Percentiles rank a stretch among this genome's conserved stretches.
phyloP scores from a whole-genome alignment of 1,284 basidiomycete species.

The Sanguinoderma infundibulare region DNA sequence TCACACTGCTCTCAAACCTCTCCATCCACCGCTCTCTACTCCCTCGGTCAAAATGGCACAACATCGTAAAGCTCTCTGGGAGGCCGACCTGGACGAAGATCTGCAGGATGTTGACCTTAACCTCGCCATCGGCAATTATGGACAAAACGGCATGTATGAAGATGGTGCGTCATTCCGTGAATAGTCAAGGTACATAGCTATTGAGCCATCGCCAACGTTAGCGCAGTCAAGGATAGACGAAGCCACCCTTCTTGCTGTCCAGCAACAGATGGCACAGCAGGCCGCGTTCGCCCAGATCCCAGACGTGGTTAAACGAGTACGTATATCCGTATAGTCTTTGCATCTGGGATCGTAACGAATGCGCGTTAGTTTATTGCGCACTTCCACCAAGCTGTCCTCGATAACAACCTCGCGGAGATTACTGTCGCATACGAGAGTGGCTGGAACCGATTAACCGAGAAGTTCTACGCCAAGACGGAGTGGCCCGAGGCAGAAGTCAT shows the following conservation, averaged over 20 bases:
- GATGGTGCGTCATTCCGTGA: slow-evolving; percentile 52
- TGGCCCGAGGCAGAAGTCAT: slow-evolving; percentile 98
- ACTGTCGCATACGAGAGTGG: slow-evolving; percentile 93
- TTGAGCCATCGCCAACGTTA: slow-evolving; percentile 9
- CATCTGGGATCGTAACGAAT: background rate
- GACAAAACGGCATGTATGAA: slow-evolving; percentile 69
- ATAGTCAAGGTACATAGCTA: background rate
- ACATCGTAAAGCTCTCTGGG: slow-evolving; percentile 71
- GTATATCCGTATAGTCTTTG: slow-evolving; percentile 31
- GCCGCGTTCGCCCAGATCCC: slow-evolving; percentile 79
- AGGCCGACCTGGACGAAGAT: slow-evolving; percentile 73
- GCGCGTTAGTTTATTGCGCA: slow-evolving; percentile 81
- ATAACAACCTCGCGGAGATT: slow-evolving; percentile 89
- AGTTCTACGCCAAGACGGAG: slow-evolving; percentile 92
- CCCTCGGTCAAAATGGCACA: slow-evolving; percentile 48
- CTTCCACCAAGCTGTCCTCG: slow-evolving; percentile 87
- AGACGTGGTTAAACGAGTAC: slow-evolving; percentile 79
- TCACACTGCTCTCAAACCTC: background rate
- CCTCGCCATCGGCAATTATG: slow-evolving; percentile 72
- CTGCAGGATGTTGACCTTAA: slow-evolving; percentile 74
- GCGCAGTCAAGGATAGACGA: slow-evolving; percentile 68
- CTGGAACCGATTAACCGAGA: slow-evolving; percentile 96
- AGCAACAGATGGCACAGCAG: slow-evolving; percentile 82
- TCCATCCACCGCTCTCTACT: background rate
- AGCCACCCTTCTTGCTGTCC: slow-evolving; percentile 65